Percentiles rank a stretch among this genome's conserved stretches.
phyloP scores from a whole-genome alignment of 2,329 filamentous ascomycete genomes.

The Aspergillus vadensis region DNA sequence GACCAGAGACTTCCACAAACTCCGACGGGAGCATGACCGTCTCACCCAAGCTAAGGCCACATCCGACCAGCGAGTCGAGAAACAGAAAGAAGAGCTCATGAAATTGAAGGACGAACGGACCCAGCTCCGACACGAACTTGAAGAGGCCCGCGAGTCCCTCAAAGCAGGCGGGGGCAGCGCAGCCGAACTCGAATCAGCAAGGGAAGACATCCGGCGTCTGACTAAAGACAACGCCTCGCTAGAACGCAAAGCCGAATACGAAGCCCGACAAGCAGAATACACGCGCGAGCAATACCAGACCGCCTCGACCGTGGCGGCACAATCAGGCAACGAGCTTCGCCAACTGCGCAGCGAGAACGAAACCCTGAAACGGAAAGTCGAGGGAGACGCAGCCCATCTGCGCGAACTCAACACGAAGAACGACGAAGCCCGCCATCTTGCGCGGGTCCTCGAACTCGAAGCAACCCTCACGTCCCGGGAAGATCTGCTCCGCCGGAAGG shows the following conservation, averaged over 20 bases:
- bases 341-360: constrained; percentile 43
- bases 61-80: constrained; percentile 36
- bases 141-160: constrained; percentile 41
- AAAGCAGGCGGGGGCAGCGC: constrained; percentile 43
- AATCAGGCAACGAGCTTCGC: constrained; percentile 41
- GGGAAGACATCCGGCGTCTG: constrained; percentile 43
- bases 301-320: constrained; percentile 47
- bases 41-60: constrained; percentile 33
- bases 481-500: constrained; percentile 43
- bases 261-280: constrained; percentile 48
- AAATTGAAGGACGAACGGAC: constrained; percentile 46
- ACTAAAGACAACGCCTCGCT: constrained; percentile 39
- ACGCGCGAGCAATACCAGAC: constrained; percentile 51
- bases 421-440: constrained; percentile 37
- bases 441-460: constrained; percentile 44
- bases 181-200: constrained; percentile 45
- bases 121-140: constrained; percentile 41
- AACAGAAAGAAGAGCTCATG: constrained; percentile 39
- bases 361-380: constrained; percentile 39
- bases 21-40: constrained; percentile 40
- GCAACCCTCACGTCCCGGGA: constrained; percentile 39
- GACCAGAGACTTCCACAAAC: constrained; percentile 39
- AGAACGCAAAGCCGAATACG: constrained; percentile 44
- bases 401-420: constrained; percentile 41
- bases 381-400: constrained; percentile 39